Conservation (phyloP, 768 basidiomycete genomes). For the Lactarius sanguifluus region DNA sequence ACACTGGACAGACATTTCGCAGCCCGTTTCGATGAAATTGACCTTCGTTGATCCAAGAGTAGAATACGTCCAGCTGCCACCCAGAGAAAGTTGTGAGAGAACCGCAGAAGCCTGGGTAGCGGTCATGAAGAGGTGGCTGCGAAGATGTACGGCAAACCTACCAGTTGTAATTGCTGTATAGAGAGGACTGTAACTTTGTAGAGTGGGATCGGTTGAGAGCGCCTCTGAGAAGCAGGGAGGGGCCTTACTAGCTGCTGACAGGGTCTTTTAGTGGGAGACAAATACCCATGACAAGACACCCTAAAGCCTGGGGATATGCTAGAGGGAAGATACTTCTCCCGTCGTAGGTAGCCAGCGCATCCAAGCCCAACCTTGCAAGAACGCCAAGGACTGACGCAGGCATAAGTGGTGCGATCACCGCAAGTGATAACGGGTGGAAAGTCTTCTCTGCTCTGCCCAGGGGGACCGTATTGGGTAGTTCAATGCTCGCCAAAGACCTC, state of each 20-base stretch:
- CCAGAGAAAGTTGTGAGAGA: slow-evolving; percentile 95
- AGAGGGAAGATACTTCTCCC: slow-evolving; percentile 78
- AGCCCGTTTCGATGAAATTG: slow-evolving; percentile 60
- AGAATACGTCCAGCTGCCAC: slow-evolving; percentile 89
- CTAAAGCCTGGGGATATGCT: slow-evolving; percentile 81
- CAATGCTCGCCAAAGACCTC: slow-evolving; percentile 43
- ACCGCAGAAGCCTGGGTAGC: slow-evolving; percentile 81
- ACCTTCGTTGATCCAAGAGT: slow-evolving; percentile 75
- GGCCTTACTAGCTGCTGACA: slow-evolving; percentile 70
- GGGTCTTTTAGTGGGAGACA: slow-evolving; percentile 67
- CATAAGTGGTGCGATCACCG: slow-evolving; percentile 69
- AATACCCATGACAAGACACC: slow-evolving; percentile 92
- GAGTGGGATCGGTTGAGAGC: slow-evolving; percentile 1
- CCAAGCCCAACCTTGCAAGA: slow-evolving; percentile 76
- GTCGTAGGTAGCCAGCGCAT: slow-evolving; percentile 70
- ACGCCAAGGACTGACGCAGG: slow-evolving; percentile 85
- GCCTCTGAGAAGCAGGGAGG: slow-evolving; percentile 19
- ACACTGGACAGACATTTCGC: slow-evolving; percentile 56
- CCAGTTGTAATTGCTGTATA: slow-evolving; percentile 90
- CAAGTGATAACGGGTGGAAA: slow-evolving; percentile 56
- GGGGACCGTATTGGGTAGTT: slow-evolving; percentile 40
- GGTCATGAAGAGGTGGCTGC: slow-evolving; percentile 5
- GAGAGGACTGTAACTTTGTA: slow-evolving; percentile 77
- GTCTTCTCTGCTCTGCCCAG: slow-evolving; percentile 34
- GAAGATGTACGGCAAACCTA: slow-evolving; percentile 33